Percentiles rank a stretch among this genome's conserved stretches.
Evolutionary conservation across 225 moss, liverwort and hornwort species (phyloP).

Genomic region (Anthoceros angustus): DNA sequence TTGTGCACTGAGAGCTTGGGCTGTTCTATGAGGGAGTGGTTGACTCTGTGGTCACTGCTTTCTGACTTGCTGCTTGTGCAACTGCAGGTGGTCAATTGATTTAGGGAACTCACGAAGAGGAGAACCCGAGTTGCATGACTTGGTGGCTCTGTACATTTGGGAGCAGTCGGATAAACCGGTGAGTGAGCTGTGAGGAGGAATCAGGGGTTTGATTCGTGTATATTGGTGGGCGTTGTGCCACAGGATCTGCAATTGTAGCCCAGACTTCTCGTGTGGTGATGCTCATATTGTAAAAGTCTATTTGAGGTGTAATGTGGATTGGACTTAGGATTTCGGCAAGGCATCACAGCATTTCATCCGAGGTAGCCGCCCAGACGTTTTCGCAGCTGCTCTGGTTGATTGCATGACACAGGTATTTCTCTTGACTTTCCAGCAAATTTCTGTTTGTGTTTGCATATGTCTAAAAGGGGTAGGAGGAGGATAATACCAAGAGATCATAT

Average conservation of each 20-base stretch:
- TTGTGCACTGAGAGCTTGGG: not conserved
- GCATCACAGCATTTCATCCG: constrained; percentile 78
- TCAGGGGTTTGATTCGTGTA: no score
- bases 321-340: constrained; percentile 66
- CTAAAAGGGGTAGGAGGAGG: not conserved
- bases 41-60: not conserved
- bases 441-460: not conserved
- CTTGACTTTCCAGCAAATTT: not conserved
- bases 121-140: constrained; percentile 76
- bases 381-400: constrained; percentile 51
- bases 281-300: not conserved
- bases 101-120: constrained; percentile 53
- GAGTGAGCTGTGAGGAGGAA: constrained; percentile 8
- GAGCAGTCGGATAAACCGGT: constrained; percentile 69
- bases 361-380: constrained; percentile 66
- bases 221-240: not conserved
- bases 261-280: not conserved
- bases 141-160: constrained; percentile 88
- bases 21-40: not conserved
- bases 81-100: constrained; percentile 78
- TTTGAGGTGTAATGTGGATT: not conserved
- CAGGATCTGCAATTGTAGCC: not conserved
- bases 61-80: not conserved
- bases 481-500: not conserved
- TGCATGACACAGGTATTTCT: constrained; percentile 57